Conservation (phyloP, 805 yeast species). For the Brettanomyces naardenensis region DNA sequence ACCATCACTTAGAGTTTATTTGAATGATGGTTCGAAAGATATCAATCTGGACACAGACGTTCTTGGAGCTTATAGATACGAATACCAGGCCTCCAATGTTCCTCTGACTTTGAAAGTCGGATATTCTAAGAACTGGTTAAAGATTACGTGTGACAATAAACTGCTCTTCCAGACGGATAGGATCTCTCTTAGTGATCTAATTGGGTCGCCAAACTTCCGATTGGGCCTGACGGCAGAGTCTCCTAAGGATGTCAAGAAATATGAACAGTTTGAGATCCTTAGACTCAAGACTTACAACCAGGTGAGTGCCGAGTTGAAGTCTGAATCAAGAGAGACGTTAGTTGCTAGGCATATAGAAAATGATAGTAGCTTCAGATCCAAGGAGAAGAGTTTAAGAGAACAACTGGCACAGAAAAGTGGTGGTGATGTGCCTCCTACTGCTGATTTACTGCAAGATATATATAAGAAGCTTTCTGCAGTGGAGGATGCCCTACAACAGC, state of each 20-base stretch:
- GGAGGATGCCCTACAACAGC: not conserved
- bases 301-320: slow-evolving; percentile 25
- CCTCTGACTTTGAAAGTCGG: slow-evolving; percentile 64
- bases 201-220: slow-evolving; percentile 25
- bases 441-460: not conserved
- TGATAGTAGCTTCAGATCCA: slow-evolving; percentile 1
- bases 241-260: slow-evolving; percentile 23
- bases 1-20: slow-evolving; percentile 47
- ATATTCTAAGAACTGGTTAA: slow-evolving; percentile 37
- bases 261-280: slow-evolving; percentile 61
- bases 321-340: slow-evolving; percentile 17
- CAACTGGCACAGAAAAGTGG: slow-evolving; percentile 14
- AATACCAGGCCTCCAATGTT: slow-evolving; percentile 59
- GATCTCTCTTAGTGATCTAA: slow-evolving; percentile 33
- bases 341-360: slow-evolving; percentile 17
- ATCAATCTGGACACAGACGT: slow-evolving; percentile 19
- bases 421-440: not conserved
- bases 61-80: slow-evolving; percentile 26
- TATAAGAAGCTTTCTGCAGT: not conserved
- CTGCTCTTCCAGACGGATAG: slow-evolving; percentile 60
- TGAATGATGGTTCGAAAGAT: slow-evolving; percentile 48
- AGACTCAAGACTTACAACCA: slow-evolving; percentile 47
- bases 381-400: slow-evolving; percentile 9
- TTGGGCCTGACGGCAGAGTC: slow-evolving; percentile 50
- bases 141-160: slow-evolving; percentile 66